Evolutionary conservation across 345 rosid genomes (phyloP), one percentile per base, ranked within the genome.

Genomic region (Carallia brachiata): DNA sequence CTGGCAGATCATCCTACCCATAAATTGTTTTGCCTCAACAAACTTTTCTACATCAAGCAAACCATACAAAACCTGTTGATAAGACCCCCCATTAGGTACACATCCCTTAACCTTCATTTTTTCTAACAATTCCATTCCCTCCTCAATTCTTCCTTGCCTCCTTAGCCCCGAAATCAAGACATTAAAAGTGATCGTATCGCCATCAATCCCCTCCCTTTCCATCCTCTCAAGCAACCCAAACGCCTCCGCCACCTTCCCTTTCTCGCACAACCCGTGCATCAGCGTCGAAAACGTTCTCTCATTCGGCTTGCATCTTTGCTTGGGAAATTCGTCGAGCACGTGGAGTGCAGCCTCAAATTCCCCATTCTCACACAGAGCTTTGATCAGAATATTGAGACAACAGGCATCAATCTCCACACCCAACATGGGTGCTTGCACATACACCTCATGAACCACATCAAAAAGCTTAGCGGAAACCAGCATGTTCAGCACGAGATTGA

Each of bases 281-380:
- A 94, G 63, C 0, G 96, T 88, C 0, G 96, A 86, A 75, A 81
- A 94, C 2, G 96, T 91, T 78, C 85, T 90, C 69, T 80, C 90
- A 72, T 87, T 90, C 9, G 93, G 96, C 68, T 61, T 75, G 44
- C 91, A 85, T 0, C 88, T 81, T 65, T 83, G 93, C 61, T 86
- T 80, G 76, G 97, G 93, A 90, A 94, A 94, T 90, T 94, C 98
- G 65, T 91, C 97, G 81, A 94, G 86, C 93, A 91, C 79, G 6
- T 91, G 57, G 81, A 80, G 78, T 60, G 96, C 97, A 67, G 82
- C 80, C n/a, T 75, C 75, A 23, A 90, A 34, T 30, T 85, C 84
- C 80, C 95, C 93, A 70, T 80, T 86, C 78, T 87, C 86, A 50
- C 95, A 87, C 50, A 94, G 52, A 6, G 93, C 97, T 36, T 91